These are phyloP conservation scores for Crotalaria pallida DNA, from an alignment of 306 rosid genomes.

Conservation along the genomic window DNA sequence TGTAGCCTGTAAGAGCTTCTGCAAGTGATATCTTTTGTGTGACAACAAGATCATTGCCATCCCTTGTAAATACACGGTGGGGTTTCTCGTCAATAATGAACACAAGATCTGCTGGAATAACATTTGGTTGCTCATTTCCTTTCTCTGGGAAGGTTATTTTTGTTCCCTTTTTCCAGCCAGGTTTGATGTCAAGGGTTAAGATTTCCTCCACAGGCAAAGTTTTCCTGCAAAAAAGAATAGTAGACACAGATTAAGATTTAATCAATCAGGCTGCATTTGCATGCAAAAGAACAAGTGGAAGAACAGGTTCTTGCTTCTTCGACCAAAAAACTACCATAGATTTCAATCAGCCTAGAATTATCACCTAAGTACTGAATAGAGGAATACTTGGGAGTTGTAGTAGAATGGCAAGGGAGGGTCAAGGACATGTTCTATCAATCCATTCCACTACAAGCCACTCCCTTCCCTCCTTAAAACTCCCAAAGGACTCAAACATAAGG, in stretches of 20 bases:
- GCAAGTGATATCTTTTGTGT: slow-evolving; percentile 39
- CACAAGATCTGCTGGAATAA: slow-evolving; percentile 48
- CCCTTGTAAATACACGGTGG: slow-evolving; percentile 49
- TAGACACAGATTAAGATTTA: not conserved
- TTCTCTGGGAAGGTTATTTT: slow-evolving; percentile 62
- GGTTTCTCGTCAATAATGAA: slow-evolving; percentile 59
- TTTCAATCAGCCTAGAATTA: not conserved
- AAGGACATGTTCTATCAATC: too few relatives aligned
- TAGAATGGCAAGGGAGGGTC: too few relatives aligned
- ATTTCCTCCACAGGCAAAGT: slow-evolving; percentile 56
- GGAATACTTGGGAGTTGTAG: too few relatives aligned
- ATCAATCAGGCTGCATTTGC: not conserved
- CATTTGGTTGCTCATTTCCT: slow-evolving; percentile 45
- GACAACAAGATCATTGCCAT: slow-evolving; percentile 46
- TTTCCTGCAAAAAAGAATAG: slow-evolving; percentile 28
- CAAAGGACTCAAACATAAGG: too few relatives aligned
- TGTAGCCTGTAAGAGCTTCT: slow-evolving; percentile 51
- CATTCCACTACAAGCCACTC: too few relatives aligned
- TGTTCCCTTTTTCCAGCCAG: slow-evolving; percentile 69
- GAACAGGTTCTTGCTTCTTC: not conserved
- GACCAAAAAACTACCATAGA: not conserved
- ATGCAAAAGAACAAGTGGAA: not conserved
- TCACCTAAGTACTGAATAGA: not conserved
- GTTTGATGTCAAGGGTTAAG: slow-evolving; percentile 46
- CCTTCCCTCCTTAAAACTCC: too few relatives aligned